phyloP scores from a whole-genome alignment of 805 yeast species.

The Tetrapisispora pingtungensis region DNA sequence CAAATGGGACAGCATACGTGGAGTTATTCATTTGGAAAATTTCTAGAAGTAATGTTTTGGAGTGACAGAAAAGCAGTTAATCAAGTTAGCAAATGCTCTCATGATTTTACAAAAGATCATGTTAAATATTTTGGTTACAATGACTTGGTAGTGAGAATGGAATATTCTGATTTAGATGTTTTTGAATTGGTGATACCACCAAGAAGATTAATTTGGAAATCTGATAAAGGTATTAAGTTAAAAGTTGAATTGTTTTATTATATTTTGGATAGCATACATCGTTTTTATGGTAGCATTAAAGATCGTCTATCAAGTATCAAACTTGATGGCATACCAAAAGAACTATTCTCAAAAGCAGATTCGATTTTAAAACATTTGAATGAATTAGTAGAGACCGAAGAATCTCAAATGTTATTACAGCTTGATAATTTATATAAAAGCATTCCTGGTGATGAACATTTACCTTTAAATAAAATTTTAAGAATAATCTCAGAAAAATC shows the following conservation, averaged over 20 bases:
- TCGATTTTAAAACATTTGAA: slow-evolving; percentile 50
- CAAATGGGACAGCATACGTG: slow-evolving; percentile 82
- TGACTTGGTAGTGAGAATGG: slow-evolving; percentile 69
- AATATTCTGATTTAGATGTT: slow-evolving; percentile 63
- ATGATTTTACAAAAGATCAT: slow-evolving; percentile 74
- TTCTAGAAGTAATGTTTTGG: slow-evolving; percentile 79
- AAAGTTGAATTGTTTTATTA: slow-evolving; percentile 53
- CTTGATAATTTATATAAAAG: slow-evolving; percentile 44
- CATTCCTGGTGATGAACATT: slow-evolving; percentile 53
- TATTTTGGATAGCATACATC: slow-evolving; percentile 42
- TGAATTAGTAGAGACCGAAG: slow-evolving; percentile 42
- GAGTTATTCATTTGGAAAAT: slow-evolving; percentile 89
- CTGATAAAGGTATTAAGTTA: slow-evolving; percentile 55
- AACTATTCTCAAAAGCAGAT: slow-evolving; percentile 61
- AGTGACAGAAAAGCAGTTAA: slow-evolving; percentile 43
- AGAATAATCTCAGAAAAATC: slow-evolving; percentile 71
- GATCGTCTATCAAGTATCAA: slow-evolving; percentile 69
- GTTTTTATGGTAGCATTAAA: slow-evolving; percentile 64
- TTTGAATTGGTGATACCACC: slow-evolving; percentile 73
- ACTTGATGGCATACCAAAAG: slow-evolving; percentile 57
- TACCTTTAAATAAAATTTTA: slow-evolving; percentile 59
- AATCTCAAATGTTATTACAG: slow-evolving; percentile 33
- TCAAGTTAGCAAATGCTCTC: slow-evolving; percentile 59
- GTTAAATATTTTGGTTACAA: slow-evolving; percentile 76
- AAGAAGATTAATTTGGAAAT: slow-evolving; percentile 59